Evolutionary conservation across 2,329 filamentous ascomycete species (phyloP), one percentile per base, ranked within the genome.

Genomic region (Pezicula radicicola): DNA sequence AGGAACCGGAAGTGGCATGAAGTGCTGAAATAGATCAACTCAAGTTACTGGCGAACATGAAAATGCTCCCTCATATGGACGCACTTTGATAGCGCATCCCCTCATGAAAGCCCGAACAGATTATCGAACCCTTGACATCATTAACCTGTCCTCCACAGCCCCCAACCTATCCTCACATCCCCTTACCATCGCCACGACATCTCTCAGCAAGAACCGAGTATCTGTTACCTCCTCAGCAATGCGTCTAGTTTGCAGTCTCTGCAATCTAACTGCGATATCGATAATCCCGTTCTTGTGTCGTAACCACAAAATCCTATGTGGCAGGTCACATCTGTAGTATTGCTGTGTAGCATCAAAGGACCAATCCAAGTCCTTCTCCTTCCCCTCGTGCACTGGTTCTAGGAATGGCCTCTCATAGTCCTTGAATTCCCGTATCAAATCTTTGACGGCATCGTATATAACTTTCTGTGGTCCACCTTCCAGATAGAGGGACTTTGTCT

Each of bases 311-410:
- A 59, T 5, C 16, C 60, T 35, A 45, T 60, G 57, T 19, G 10
- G 7, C 3, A 58, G 55, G 49, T 58, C 59, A 47, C 55, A 54
- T 18, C 46, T 50, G 49, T 62, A 62, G 40, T 51, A 46, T 25
- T 56, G 51, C 39, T 61, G 57, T 19, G 60, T 62, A 8, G 57
- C 54, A 56, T 62, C 56, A 49, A 55, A 62, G n/a, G 52, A 56
- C 60, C 60, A 62, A 28, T 62, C 60, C 27, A 62, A 42, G 19
- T 61, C 59, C 46, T 59, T 62, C 51, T 62, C 60, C 21, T 39
- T 52, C 1, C 59, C 60, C 16, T 49, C 41, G 42, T 61, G 58
- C 1, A 49, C 48, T 2, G 53, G 47, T 4, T 57, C 44, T 4
- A 61, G 40, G 30, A 60, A 62, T 1, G 54, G 54, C 1, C 12